Base-by-base conservation (phyloP, 2,329 filamentous ascomycete species). In the Penicillium corylophilum region DNA sequence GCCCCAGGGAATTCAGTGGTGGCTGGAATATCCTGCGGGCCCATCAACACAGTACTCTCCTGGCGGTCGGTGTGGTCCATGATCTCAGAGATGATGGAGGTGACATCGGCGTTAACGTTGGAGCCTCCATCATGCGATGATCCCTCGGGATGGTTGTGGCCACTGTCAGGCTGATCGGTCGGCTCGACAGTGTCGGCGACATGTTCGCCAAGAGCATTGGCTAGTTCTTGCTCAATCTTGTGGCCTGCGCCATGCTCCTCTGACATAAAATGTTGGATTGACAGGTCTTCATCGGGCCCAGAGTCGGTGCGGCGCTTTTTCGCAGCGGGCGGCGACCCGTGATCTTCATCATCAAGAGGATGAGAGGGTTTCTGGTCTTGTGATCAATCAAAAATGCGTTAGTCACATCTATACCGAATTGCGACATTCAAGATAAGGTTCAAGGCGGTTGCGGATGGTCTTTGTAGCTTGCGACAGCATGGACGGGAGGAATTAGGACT, bases 1-100 rank as follows among this genome's bases (percentile, higher is more conserved):
- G 67, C 62, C 22, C 67, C 63, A 1, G 63, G 53, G 40, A 68
- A 66, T 10, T 64, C 68, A 16, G 59, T 47, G 10, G 57, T 59
- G 5, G 67, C 62, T n/a, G 58, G 56, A 35, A 66, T 35, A 40
- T 70, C 66, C 55, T 72, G 68, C 42, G 67, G 66, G 20, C 67
- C 70, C 51, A 72, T 60, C 9, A 65, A 64, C 35, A 63, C 69
- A 26, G 73, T 72, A 46, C 72, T 66, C 52, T 76, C 74, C 22
- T 74, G 65, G 6, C 68, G 65, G 53, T 75, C 74, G 0, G 73
- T 67, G 53, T 75, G 73, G 53, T 74, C 69, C 61, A 76, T 74
- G 28, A 76, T 75, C 49, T 69, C 70, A 4, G 69, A 69, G 22
- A 74, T 72, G n/a, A 75, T 69, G 18, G 70, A 66, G 9, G 68